Evolutionary conservation across 2,329 filamentous ascomycete genomes (phyloP), one percentile per base, ranked within the genome.

Genomic region (Paecilomyces sp.): DNA sequence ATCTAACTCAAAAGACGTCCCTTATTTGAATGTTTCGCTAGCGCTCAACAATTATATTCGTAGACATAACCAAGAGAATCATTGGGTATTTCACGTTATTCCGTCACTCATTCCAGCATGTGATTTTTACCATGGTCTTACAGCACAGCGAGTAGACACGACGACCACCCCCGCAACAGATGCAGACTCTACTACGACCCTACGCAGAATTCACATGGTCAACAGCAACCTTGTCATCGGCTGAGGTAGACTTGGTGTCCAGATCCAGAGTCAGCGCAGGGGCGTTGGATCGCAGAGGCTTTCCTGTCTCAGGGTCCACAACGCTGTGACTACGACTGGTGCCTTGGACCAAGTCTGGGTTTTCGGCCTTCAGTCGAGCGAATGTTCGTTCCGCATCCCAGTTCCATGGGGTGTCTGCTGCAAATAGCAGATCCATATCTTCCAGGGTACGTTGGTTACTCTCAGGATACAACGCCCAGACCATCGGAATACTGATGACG

Each of bases 391-490:
- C 87, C 0, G 86, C 87, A 57, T 89, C 85, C 88, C 88, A 91
- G 1, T 82, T 82, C 85, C 86, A 91, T 3, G 84, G 83, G 0
- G 80, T 86, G 18, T 86, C 79, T 0, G 85, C 82, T 0, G 88
- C 86, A 65, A 92, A 91, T 0, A 91, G 74, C 0, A 91, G 74
- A 62, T 92, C 85, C 78, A 91, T 91, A 67, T 91, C 88, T 67
- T 91, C 89, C 0, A 91, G 77, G 0, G 88, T 91, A 0, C 88
- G 82, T 70, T 89, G 86, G 67, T 87, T 90, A 2, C 85, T 89
- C 69, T 91, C 89, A 0, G 88, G 89, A 60, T 90, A 91, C 0
- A 92, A 67, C 0, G 86, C 86, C 85, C 87, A 92, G 0, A 90
- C 85, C 74, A 90, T 84, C 0, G 86, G 82, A 3, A 91, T 86